Evolutionary conservation across 345 rosid species (phyloP).

Genomic region (Populus nigra): DNA sequence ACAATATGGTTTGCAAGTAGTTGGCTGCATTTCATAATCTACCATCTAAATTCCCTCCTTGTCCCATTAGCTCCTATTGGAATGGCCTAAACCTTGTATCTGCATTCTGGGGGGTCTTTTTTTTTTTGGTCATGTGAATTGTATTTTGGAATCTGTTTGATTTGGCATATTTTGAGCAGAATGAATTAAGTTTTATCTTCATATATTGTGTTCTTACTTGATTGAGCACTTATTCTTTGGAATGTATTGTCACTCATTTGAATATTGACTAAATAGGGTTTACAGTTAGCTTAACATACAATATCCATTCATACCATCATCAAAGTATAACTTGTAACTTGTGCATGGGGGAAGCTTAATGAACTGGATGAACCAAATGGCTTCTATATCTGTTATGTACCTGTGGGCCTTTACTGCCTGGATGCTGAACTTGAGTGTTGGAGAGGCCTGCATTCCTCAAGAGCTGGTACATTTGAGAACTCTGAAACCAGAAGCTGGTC

Average conservation of each 20-base stretch:
- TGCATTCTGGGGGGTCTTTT: neutral
- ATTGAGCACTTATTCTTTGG: neutral
- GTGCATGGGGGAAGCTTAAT: neutral
- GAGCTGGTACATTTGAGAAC: neutral
- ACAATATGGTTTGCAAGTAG: neutral
- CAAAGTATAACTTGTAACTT: neutral
- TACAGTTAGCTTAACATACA: neutral
- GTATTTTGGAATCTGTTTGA: neutral
- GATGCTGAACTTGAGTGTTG: slow-evolving; percentile 6
- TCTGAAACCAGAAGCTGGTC: neutral
- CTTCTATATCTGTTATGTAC: neutral
- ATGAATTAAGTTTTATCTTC: neutral
- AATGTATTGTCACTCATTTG: neutral
- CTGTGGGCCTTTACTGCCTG: neutral
- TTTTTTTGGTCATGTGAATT: neutral
- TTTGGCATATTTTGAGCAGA: neutral
- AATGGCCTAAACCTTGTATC: neutral
- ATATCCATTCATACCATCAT: neutral
- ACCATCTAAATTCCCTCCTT: neutral
- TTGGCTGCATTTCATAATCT: neutral
- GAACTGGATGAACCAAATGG: neutral
- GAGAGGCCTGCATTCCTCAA: neutral
- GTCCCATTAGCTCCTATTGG: neutral
- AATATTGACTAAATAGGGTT: neutral
- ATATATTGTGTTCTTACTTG: neutral